These are phyloP conservation scores for Leptographium galeiforme DNA, from an alignment of 2,329 filamentous ascomycete genomes.

Conservation along the genomic window DNA sequence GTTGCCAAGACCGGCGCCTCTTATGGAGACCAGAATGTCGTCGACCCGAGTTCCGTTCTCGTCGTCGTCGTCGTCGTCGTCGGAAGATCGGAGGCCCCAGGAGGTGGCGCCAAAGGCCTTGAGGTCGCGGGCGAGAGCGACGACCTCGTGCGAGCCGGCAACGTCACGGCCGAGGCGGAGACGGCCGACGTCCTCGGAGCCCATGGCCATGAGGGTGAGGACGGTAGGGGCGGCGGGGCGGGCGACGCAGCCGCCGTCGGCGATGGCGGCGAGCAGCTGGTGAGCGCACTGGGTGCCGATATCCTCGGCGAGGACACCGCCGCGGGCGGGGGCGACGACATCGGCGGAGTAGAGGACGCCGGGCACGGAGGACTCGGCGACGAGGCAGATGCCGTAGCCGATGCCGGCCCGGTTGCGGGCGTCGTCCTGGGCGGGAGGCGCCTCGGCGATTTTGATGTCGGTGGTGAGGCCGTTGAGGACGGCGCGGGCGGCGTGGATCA, in stretches of 20 bases:
- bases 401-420: slow-evolving; percentile 60
- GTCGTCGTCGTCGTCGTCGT: slow-evolving; percentile 43
- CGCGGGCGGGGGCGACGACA: slow-evolving; percentile 57
- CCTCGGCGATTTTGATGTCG: slow-evolving; percentile 75
- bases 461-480: slow-evolving; percentile 74
- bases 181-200: slow-evolving; percentile 85
- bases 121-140: slow-evolving; percentile 72
- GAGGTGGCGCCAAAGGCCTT: slow-evolving; percentile 79
- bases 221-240: slow-evolving; percentile 59
- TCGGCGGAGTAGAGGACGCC: slow-evolving; percentile 84
- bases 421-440: slow-evolving; percentile 36
- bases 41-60: slow-evolving; percentile 40
- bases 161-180: slow-evolving; percentile 71
- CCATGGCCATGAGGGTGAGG: slow-evolving; percentile 92
- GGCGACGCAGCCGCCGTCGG: slow-evolving; percentile 69
- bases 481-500: slow-evolving; percentile 83
- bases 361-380: slow-evolving; percentile 75
- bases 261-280: slow-evolving; percentile 74
- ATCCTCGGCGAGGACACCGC: slow-evolving; percentile 78
- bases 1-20: slow-evolving; percentile 87
- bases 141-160: slow-evolving; percentile 64
- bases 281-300: slow-evolving; percentile 79
- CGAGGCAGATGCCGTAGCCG: slow-evolving; percentile 79
- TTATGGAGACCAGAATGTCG: slow-evolving; percentile 76
- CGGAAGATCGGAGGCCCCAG: slow-evolving; percentile 74